phyloP scores from a whole-genome alignment of 228 moss, liverwort and hornwort genomes.

The Sphagnum magellanicum region DNA sequence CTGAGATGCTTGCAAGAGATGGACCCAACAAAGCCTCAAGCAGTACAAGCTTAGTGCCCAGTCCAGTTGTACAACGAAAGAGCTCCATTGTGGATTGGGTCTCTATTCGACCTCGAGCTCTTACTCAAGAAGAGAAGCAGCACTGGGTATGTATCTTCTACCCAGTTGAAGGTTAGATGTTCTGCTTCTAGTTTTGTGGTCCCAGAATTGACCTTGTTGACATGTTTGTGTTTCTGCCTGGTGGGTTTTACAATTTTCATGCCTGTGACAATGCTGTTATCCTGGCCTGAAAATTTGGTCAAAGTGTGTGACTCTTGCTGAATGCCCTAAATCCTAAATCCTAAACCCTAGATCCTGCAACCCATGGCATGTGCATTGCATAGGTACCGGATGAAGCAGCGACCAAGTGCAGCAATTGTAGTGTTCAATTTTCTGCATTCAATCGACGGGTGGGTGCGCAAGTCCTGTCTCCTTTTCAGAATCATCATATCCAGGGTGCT shows the following conservation, averaged over 20 bases:
- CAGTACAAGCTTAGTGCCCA: conserved; percentile 18
- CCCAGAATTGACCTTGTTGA: too few relatives aligned
- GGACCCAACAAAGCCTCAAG: conserved; percentile 33
- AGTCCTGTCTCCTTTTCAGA: neutral
- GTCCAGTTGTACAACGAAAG: conserved; percentile 34
- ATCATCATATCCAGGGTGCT: neutral
- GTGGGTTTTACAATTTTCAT: too few relatives aligned
- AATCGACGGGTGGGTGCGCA: conserved; percentile 48
- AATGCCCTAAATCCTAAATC: too few relatives aligned
- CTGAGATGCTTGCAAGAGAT: conserved; percentile 90
- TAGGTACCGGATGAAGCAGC: conserved; percentile 95
- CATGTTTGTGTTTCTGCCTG: too few relatives aligned
- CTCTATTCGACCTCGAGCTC: conserved; percentile 56
- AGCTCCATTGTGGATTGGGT: conserved; percentile 85
- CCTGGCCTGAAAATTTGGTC: too few relatives aligned
- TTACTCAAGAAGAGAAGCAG: conserved; percentile 79
- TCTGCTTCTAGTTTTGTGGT: too few relatives aligned
- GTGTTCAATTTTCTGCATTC: conserved; percentile 73
- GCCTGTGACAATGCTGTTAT: too few relatives aligned
- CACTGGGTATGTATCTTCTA: conserved; percentile 65
- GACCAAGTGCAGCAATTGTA: conserved; percentile 83
- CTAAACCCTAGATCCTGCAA: too few relatives aligned
- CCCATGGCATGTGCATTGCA: too few relatives aligned
- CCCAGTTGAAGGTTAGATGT: neutral
- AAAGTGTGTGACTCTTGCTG: too few relatives aligned